A percentile compares a stretch with the other conserved stretches of the same genome.
phyloP scores from a whole-genome alignment of 768 basidiomycete genomes.

The Exsudoporus frostii region DNA sequence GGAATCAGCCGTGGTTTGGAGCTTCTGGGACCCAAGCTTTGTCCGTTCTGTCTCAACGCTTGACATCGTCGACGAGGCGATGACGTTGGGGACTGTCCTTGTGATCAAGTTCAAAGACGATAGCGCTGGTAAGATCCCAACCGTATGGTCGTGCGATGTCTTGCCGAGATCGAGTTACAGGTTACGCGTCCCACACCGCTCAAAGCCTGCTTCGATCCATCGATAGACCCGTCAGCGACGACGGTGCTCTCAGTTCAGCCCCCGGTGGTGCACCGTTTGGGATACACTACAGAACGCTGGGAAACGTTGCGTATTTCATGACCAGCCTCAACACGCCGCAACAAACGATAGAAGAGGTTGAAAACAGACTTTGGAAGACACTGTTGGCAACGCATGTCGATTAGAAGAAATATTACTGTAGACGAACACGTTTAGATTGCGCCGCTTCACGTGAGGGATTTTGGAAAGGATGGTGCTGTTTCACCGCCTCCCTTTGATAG shows the following conservation, averaged over 20 bases:
- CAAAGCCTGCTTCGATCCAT: conserved; percentile 57
- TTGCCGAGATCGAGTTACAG: conserved; percentile 27
- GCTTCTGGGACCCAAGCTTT: conserved; percentile 82
- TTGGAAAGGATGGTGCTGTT: neutral
- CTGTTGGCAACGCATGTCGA: conserved; percentile 10
- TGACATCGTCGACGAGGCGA: conserved; percentile 61
- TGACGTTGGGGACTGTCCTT: conserved; percentile 87
- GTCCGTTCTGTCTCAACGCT: conserved; percentile 58
- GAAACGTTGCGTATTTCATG: conserved; percentile 92
- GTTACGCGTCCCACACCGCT: conserved; percentile 63
- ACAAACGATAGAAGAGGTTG: conserved; percentile 52
- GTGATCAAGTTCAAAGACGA: conserved; percentile 68
- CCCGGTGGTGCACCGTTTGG: conserved; percentile 58
- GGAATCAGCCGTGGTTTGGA: conserved; percentile 54
- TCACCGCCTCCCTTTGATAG: neutral
- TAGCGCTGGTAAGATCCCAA: conserved; percentile 44
- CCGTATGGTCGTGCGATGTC: neutral
- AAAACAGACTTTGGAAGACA: conserved; percentile 56
- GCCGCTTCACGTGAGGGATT: neutral
- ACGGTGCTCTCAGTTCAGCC: conserved; percentile 35
- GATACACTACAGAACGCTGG: conserved; percentile 85
- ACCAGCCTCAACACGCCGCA: conserved; percentile 73
- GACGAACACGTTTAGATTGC: neutral
- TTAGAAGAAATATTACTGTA: neutral
- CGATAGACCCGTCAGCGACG: conserved; percentile 28